Base-by-base conservation (phyloP, 2,329 filamentous ascomycete species). In the Monosporascus cannonballus region DNA sequence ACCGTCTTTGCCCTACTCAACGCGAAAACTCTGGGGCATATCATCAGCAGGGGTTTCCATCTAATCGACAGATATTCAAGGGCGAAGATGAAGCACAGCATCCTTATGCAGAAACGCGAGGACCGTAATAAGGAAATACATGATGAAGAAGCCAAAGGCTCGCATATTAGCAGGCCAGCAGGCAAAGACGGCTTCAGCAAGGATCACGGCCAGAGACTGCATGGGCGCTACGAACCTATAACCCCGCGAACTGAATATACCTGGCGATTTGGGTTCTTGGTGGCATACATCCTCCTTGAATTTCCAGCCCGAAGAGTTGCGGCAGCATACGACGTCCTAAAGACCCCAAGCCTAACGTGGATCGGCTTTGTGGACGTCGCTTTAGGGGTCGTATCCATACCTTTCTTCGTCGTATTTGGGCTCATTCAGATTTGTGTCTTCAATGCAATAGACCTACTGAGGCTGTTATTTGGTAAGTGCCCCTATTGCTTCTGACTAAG, bases 1-100 rank as follows among this genome's bases (percentile, higher is more conserved):
- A 56, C 52, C 1, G 48, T 46, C 5, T 14, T 53, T 34, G 50
- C 48, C 18, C 41, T 56, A 2, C 14, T 51, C 50, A 55, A 54
- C 17, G 49, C 42, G 3, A 51, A 51, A 30, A 30, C 49, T 20
- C 17, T 51, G 30, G 41, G n/a, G 6, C 15, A 39, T 39, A 7
- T 47, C 47, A 18, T 37, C 20, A 11, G 39, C 14, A 47, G 37
- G 15, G 15, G 17, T 5, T 30, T 25, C 27, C 14, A 18, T 51
- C 20, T 47, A 14, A 34, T 51, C 5, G 30, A 51, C 9, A 38
- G 8, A n/a, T 50, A 50, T 44, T 50, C 48, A 6, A 6, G 34
- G 17, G 41, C 48, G 24, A 50, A 50, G 20, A 50, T 50, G 48
- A 30, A 44, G 17, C 37, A 36, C 27, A 50, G 38, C 15, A 15